These are phyloP conservation scores for Pugionium cornutum DNA, from an alignment of 345 rosid genomes.

Conservation along the genomic window DNA sequence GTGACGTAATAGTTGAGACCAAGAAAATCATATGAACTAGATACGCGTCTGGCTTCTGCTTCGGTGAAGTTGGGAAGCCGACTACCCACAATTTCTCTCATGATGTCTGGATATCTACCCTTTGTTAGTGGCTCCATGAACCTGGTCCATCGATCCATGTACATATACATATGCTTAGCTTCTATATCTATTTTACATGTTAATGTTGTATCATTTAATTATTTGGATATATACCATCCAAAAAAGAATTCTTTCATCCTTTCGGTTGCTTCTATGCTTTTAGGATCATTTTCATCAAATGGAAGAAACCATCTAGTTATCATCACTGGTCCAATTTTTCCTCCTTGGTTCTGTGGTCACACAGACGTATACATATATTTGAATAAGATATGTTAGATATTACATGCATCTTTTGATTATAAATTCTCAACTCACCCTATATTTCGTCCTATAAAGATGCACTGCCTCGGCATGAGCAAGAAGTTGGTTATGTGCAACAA, in stretches of 20 bases:
- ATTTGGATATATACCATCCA: slow-evolving; percentile 22
- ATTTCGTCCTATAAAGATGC: slow-evolving; percentile 28
- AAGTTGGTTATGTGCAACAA: slow-evolving; percentile 33
- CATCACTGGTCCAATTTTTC: slow-evolving; percentile 36
- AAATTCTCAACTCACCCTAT: slow-evolving; percentile 2
- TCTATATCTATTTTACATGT: too few species aligned
- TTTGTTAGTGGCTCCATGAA: slow-evolving; percentile 36
- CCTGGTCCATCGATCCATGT: background rate
- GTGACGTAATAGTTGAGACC: slow-evolving; percentile 37
- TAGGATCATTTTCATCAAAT: background rate
- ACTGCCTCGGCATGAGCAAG: slow-evolving; percentile 35
- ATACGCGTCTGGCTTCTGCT: slow-evolving; percentile 12
- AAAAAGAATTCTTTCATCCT: slow-evolving; percentile 27
- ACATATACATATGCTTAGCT: background rate
- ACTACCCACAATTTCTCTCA: slow-evolving; percentile 8
- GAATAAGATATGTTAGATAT: background rate
- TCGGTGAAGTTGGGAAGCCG: slow-evolving; percentile 21
- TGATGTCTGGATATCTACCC: slow-evolving; percentile 30
- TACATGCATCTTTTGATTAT: background rate
- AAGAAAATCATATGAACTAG: slow-evolving; percentile 33
- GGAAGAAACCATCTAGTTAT: slow-evolving; percentile 40
- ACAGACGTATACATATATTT: background rate
- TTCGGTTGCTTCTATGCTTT: background rate
- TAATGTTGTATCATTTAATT: too few species aligned
- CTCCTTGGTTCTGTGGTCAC: slow-evolving; percentile 9